Conservation (phyloP, 495 filamentous ascomycete genomes). For the Annulohypoxylon nitens region DNA sequence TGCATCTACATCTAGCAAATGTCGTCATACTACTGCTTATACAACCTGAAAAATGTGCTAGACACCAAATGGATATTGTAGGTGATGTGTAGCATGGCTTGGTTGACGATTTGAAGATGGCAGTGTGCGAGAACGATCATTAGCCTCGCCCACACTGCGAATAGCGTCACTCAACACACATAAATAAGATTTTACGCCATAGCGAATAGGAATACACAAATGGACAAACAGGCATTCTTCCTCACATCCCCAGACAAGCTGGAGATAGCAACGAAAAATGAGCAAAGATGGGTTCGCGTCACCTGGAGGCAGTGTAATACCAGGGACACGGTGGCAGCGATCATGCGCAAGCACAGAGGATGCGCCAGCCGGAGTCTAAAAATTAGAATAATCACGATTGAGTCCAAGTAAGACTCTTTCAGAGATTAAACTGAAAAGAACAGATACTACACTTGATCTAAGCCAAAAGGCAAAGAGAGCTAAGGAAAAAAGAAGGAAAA, state of each 20-base stretch:
- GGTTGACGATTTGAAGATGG: too few relatives aligned
- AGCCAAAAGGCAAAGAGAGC: slow-evolving; percentile 78
- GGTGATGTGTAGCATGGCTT: too few relatives aligned
- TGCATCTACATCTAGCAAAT: too few relatives aligned
- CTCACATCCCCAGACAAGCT: slow-evolving; percentile 35
- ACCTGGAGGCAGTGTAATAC: slow-evolving; percentile 89
- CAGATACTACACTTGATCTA: slow-evolving; percentile 99
- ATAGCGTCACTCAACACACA: too few relatives aligned
- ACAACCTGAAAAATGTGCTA: too few relatives aligned
- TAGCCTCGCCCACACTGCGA: too few relatives aligned
- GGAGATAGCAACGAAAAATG: slow-evolving; percentile 39
- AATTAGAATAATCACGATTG: slow-evolving; percentile 90
- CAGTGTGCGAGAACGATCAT: too few relatives aligned
- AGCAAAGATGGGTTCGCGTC: slow-evolving; percentile 72
- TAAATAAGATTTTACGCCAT: too few relatives aligned
- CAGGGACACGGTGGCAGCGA: slow-evolving; percentile 80
- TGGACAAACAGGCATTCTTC: slow-evolving; percentile 27
- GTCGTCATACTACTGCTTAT: too few relatives aligned
- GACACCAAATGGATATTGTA: neutral
- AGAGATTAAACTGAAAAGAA: slow-evolving; percentile 98
- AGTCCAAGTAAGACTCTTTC: slow-evolving; percentile 73
- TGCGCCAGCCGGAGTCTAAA: slow-evolving; percentile 66
- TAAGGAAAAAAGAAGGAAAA: slow-evolving; percentile 56
- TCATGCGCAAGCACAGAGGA: slow-evolving; percentile 89
- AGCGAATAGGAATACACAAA: neutral